Conservation (phyloP, 495 filamentous ascomycete species). For the Aspergillus nanangensis region DNA sequence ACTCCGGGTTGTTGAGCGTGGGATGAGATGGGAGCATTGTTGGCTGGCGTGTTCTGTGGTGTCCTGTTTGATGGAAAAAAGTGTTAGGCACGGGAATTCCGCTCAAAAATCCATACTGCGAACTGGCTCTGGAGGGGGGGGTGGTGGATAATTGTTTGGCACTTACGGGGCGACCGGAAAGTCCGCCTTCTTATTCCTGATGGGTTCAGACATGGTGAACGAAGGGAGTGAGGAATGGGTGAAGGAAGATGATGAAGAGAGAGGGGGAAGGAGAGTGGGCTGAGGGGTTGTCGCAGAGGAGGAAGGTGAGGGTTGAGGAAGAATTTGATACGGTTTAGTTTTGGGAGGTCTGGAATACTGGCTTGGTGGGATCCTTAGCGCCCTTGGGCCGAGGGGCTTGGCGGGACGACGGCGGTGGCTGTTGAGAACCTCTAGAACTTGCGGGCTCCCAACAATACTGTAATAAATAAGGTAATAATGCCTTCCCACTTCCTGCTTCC, state of each 20-base stretch:
- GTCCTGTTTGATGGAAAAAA: conserved; percentile 53
- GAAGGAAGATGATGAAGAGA: conserved; percentile 1
- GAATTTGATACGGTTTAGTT: conserved; percentile 37
- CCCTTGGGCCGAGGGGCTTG: conserved; percentile 45
- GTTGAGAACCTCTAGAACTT: conserved; percentile 33
- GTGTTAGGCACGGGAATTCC: conserved; percentile 18
- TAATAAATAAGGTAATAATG: neutral
- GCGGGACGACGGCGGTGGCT: conserved; percentile 34
- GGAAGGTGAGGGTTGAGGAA: conserved; percentile 28
- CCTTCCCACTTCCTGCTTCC: neutral
- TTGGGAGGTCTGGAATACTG: conserved; percentile 42
- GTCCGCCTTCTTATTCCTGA: conserved; percentile 84
- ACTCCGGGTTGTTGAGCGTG: conserved; percentile 94
- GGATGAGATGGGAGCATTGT: conserved; percentile 94
- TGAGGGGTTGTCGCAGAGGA: conserved; percentile 21
- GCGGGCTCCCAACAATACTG: conserved; percentile 32
- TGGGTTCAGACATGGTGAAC: conserved; percentile 78
- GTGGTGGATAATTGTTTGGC: neutral
- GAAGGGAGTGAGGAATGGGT: neutral
- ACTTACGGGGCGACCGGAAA: conserved; percentile 80
- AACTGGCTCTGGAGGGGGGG: neutral
- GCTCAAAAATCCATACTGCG: neutral
- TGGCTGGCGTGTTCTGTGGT: conserved; percentile 92
- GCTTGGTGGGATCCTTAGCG: conserved; percentile 47
- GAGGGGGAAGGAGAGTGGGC: conserved; percentile 9